These are phyloP conservation scores for Multifurca ochricompacta DNA, from an alignment of 768 basidiomycete species.

Conservation along the genomic window DNA sequence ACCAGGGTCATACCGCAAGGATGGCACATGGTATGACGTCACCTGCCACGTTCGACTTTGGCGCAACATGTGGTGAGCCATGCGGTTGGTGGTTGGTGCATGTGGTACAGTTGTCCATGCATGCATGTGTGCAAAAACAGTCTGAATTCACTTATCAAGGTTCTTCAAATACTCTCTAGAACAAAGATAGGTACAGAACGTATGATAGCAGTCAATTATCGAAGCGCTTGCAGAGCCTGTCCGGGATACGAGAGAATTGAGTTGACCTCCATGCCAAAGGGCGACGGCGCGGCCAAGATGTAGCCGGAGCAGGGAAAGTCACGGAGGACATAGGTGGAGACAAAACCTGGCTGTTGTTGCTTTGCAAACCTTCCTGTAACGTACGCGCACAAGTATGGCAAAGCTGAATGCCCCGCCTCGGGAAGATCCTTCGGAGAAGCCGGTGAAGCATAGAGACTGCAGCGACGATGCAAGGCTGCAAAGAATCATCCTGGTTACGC, in stretches of 20 bases:
- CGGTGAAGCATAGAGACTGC: conserved; percentile 6
- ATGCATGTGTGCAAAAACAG: too few species aligned
- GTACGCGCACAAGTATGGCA: neutral
- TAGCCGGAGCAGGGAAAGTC: neutral
- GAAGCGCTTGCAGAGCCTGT: conserved; percentile 11
- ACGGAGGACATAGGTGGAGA: neutral
- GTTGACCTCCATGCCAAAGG: neutral
- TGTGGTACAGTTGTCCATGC: too few species aligned
- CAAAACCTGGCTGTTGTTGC: neutral
- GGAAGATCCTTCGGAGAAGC: neutral
- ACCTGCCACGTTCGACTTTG: neutral
- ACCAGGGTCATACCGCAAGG: too few species aligned
- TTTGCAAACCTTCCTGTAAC: neutral
- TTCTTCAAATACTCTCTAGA: neutral
- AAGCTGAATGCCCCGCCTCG: neutral
- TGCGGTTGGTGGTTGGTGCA: too few species aligned
- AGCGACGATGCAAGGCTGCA: conserved; percentile 5
- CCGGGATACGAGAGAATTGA: conserved; percentile 18
- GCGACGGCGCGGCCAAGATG: neutral
- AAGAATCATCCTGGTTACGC: neutral
- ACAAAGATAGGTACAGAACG: neutral
- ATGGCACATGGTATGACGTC: neutral
- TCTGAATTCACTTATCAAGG: neutral
- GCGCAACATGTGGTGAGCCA: neutral
- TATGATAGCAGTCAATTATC: neutral